Evolutionary conservation across 345 rosid species (phyloP).

Genomic region (Punica granatum): DNA sequence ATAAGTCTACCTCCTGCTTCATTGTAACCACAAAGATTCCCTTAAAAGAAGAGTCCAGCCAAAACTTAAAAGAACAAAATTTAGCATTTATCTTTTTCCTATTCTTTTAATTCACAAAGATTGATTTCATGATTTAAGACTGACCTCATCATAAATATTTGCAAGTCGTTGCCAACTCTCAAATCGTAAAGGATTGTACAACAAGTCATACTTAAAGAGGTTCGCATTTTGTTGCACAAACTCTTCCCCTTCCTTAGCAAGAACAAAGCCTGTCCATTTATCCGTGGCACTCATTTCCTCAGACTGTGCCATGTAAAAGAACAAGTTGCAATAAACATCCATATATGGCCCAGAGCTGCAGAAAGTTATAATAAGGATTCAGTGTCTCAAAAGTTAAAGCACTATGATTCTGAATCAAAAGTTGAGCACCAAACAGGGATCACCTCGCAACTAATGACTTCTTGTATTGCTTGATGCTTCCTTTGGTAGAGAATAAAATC

Average conservation of each 20-base stretch:
- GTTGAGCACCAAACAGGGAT: neutral
- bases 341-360: constrained; percentile 81
- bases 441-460: constrained; percentile 51
- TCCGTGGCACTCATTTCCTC: constrained; percentile 97
- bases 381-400: neutral
- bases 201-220: constrained; percentile 80
- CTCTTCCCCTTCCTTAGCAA: constrained; percentile 96
- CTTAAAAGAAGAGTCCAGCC: constrained; percentile 12
- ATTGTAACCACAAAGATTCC: constrained; percentile 19
- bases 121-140: constrained; percentile 9
- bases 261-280: constrained; percentile 98
- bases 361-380: constrained; percentile 18
- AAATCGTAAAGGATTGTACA: constrained; percentile 80
- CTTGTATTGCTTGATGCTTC: constrained; percentile 62
- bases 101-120: neutral
- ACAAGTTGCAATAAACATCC: constrained; percentile 80
- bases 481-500: constrained; percentile 46
- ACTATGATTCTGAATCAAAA: neutral
- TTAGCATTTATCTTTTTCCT: neutral
- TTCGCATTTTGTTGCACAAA: constrained; percentile 89
- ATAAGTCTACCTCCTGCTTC: constrained; percentile 89
- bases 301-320: constrained; percentile 75
- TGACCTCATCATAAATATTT: constrained; percentile 90
- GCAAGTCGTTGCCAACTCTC: constrained; percentile 97
- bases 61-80: constrained; percentile 2